Evolutionary conservation across 2,329 filamentous ascomycete genomes (phyloP).

Genomic region (Bipolaris zeicola): DNA sequence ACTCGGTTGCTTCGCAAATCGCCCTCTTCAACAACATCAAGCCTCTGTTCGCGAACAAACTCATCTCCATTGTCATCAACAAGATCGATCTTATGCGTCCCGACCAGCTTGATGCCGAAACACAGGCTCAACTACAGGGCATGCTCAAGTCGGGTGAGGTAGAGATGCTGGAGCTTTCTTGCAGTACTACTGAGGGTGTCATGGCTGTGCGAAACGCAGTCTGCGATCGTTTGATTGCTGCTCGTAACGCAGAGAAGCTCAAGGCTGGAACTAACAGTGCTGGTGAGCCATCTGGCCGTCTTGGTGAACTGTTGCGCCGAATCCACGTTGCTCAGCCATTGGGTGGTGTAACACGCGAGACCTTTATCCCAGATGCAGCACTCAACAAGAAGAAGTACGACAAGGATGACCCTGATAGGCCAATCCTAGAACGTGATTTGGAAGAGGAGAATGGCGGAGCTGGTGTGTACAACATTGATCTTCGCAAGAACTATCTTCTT

Average conservation of each 20-base stretch:
- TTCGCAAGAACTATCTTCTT: conserved; percentile 85
- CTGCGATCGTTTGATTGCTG: conserved; percentile 89
- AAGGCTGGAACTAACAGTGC: conserved; percentile 82
- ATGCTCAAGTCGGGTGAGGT: conserved; percentile 88
- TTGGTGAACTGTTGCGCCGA: conserved; percentile 87
- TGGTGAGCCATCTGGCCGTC: conserved; percentile 76
- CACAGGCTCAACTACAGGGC: conserved; percentile 76
- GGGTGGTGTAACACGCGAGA: conserved; percentile 76
- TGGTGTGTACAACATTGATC: conserved; percentile 93
- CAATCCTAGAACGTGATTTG: conserved; percentile 79
- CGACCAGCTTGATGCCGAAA: conserved; percentile 81
- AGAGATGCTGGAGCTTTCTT: conserved; percentile 90
- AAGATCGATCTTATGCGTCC: conserved; percentile 93
- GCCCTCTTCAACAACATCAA: conserved; percentile 92
- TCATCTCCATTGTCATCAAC: conserved; percentile 96
- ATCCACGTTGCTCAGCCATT: conserved; percentile 98
- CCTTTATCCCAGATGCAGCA: conserved; percentile 85
- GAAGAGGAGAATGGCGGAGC: conserved; percentile 93
- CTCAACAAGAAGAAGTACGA: conserved; percentile 87
- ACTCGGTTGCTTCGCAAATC: conserved; percentile 90
- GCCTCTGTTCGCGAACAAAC: conserved; percentile 94
- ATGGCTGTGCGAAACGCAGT: conserved; percentile 94
- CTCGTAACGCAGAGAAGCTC: conserved; percentile 92
- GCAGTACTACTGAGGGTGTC: conserved; percentile 92
- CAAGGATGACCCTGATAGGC: conserved; percentile 84